Evolutionary conservation across 345 rosid species (phyloP).

Genomic region (Eucalyptus victrix): DNA sequence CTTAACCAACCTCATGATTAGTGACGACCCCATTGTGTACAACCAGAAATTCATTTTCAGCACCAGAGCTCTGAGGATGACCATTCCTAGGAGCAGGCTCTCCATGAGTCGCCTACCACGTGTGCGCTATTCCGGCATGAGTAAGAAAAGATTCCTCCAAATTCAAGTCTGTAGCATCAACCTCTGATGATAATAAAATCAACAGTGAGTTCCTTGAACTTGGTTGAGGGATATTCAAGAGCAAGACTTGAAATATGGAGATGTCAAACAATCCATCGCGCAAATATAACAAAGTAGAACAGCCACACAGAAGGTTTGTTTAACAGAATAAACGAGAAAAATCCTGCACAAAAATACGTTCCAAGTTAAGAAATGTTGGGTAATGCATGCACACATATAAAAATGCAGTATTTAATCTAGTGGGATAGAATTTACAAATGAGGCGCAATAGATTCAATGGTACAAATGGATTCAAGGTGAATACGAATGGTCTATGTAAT

Average conservation of each 20-base stretch:
- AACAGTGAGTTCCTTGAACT: not conserved
- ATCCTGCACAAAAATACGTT: too few species aligned
- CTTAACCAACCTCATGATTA: slow-evolving; percentile 62
- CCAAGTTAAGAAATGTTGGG: too few species aligned
- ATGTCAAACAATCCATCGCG: too few species aligned
- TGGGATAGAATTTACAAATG: not conserved
- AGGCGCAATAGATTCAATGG: not conserved
- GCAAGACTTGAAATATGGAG: not conserved
- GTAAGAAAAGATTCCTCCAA: slow-evolving; percentile 52
- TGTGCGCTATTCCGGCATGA: slow-evolving; percentile 97
- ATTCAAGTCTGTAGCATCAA: slow-evolving; percentile 44
- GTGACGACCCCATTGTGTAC: slow-evolving; percentile 93
- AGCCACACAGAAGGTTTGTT: too few species aligned
- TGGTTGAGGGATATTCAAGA: not conserved
- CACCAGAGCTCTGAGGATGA: slow-evolving; percentile 89
- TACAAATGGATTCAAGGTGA: not conserved
- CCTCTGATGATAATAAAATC: slow-evolving; percentile 25
- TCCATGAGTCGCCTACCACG: slow-evolving; percentile 96
- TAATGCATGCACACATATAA: too few species aligned
- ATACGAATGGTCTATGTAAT: too few species aligned
- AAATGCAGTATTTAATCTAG: too few species aligned
- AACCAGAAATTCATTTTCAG: slow-evolving; percentile 79
- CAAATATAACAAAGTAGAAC: too few species aligned
- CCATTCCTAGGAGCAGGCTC: slow-evolving; percentile 90
- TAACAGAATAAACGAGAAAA: too few species aligned